Percentiles rank a stretch among this genome's conserved stretches.
These are phyloP conservation scores for Rhododendron williamsianum DNA, from an alignment of 148 eudicot species.

Conservation along the genomic window DNA sequence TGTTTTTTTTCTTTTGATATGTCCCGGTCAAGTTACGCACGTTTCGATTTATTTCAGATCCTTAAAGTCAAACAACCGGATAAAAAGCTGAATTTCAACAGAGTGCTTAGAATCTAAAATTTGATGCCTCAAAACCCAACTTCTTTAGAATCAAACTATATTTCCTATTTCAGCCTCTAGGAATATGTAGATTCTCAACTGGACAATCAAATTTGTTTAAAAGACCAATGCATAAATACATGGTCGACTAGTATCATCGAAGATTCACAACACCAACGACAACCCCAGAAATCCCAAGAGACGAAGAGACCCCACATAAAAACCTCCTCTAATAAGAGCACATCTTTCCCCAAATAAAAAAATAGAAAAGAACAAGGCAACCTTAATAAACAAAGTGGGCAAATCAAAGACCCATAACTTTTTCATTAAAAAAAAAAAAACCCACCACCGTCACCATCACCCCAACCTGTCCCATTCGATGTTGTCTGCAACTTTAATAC, in stretches of 20 bases:
- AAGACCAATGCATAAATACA: background rate
- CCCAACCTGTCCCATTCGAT: background rate
- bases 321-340: background rate
- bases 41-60: too few species aligned
- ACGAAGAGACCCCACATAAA: background rate
- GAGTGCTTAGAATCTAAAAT: too few species aligned
- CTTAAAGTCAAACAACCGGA: background rate
- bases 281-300: background rate
- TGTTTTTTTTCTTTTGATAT: background rate
- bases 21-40: background rate
- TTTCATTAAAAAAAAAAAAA: background rate
- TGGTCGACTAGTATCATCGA: background rate
- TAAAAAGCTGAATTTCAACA: too few species aligned
- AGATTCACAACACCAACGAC: background rate
- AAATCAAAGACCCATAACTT: background rate
- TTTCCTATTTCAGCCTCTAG: too few species aligned
- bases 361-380: background rate
- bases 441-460: background rate
- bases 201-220: too few species aligned
- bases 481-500: background rate
- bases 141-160: too few species aligned
- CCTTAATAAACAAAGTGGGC: background rate
- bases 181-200: too few species aligned
- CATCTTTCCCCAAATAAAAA: background rate
- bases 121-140: too few species aligned